Percentiles rank a stretch among this genome's conserved stretches.
Evolutionary conservation across 257 asterid species (phyloP).

Genomic region (Solanum arcanum): DNA sequence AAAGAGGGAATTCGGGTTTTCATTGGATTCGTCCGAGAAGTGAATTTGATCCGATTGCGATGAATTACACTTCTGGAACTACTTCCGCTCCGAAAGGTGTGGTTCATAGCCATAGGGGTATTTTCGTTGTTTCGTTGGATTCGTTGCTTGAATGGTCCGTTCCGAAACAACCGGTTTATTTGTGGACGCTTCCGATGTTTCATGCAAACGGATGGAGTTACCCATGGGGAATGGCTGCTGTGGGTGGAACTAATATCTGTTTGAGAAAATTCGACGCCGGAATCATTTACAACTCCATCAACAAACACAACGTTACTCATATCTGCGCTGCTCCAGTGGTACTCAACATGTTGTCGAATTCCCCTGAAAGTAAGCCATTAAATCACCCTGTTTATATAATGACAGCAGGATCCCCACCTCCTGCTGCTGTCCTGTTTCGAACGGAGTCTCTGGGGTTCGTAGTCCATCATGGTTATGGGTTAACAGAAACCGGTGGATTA

Average conservation of each 20-base stretch:
- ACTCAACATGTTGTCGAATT: constrained; percentile 45
- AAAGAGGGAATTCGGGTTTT: constrained; percentile 36
- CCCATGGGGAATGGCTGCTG: constrained; percentile 83
- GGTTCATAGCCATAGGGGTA: constrained; percentile 63
- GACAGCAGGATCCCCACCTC: constrained; percentile 84
- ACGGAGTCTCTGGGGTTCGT: constrained; percentile 54
- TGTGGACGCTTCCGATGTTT: constrained; percentile 94
- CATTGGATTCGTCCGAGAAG: constrained; percentile 47
- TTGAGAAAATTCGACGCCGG: constrained; percentile 53
- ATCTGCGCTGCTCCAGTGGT: constrained; percentile 93
- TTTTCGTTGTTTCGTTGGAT: constrained; percentile 37
- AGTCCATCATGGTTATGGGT: constrained; percentile 64
- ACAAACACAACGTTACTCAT: constrained; percentile 45
- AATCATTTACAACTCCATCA: constrained; percentile 26
- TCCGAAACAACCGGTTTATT: constrained; percentile 48
- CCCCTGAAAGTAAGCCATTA: constrained; percentile 14
- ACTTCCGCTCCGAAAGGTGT: constrained; percentile 81
- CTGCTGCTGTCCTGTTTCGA: constrained; percentile 43
- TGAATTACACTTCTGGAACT: constrained; percentile 83
- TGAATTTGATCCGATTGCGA: constrained; percentile 43
- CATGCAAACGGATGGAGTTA: constrained; percentile 85
- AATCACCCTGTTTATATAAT: constrained; percentile 28
- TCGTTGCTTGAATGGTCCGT: constrained; percentile 55
- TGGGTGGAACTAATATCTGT: constrained; percentile 55
- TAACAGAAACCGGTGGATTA: constrained; percentile 73